These are phyloP conservation scores for Candida pini DNA, from an alignment of 805 yeast species.

Conservation along the genomic window DNA sequence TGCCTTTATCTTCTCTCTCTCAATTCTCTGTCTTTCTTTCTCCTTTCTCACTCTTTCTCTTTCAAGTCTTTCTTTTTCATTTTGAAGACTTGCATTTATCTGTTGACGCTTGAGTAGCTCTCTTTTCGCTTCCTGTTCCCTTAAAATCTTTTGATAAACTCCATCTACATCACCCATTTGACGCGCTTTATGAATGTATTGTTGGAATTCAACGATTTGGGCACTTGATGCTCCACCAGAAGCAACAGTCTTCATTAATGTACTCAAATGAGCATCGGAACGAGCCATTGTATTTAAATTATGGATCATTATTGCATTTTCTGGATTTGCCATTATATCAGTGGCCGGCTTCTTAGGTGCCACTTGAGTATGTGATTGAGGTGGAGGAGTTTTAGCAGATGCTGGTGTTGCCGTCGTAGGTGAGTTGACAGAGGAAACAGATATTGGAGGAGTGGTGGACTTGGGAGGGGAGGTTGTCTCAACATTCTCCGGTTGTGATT, in stretches of 20 bases:
- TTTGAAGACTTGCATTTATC: constrained; percentile 7
- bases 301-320: constrained; percentile 76
- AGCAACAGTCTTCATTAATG: constrained; percentile 81
- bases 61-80: constrained; percentile 6
- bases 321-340: constrained; percentile 39
- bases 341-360: constrained; percentile 11
- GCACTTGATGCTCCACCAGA: constrained; percentile 68
- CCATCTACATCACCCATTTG: constrained; percentile 52
- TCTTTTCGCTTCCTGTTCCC: constrained; percentile 14
- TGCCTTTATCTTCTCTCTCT: constrained; percentile 14
- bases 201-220: constrained; percentile 75
- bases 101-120: constrained; percentile 6
- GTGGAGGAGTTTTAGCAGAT: too few species aligned
- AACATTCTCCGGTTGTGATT: too few species aligned
- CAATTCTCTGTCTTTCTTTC: constrained; percentile 10
- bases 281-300: constrained; percentile 81
- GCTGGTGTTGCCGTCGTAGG: too few species aligned
- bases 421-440: too few species aligned
- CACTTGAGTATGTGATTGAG: constrained; percentile 1
- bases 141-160: constrained; percentile 17
- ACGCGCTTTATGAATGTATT: constrained; percentile 71
- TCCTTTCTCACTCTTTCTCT: constrained; percentile 7
- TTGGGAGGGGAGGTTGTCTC: too few species aligned
- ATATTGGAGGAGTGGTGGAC: too few species aligned
- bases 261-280: constrained; percentile 57